These are phyloP conservation scores for Annulohypoxylon bovei DNA, from an alignment of 495 filamentous ascomycete species.

Conservation along the genomic window DNA sequence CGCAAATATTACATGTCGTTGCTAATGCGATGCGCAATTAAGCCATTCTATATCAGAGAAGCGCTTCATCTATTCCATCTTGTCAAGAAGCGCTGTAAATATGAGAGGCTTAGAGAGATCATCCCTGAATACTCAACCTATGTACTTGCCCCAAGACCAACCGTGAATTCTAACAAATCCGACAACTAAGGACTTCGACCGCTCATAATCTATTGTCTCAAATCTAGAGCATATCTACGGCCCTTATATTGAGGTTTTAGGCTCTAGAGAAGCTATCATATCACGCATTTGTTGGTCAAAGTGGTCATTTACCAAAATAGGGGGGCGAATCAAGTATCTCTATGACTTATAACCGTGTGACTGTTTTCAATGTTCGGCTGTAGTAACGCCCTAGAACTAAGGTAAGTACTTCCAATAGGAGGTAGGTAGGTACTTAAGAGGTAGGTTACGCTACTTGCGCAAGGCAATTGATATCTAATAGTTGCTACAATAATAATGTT, in stretches of 20 bases:
- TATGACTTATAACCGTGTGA: no score
- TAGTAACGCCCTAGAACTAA: no score
- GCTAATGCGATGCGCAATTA: background rate
- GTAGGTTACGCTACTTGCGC: background rate
- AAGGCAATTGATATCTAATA: background rate
- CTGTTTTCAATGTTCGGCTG: no score
- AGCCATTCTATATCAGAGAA: no score
- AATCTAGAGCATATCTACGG: background rate
- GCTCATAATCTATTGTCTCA: background rate
- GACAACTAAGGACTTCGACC: background rate
- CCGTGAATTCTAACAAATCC: background rate
- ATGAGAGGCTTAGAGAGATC: no score
- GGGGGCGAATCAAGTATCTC: no score
- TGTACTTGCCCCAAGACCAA: background rate
- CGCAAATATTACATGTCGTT: background rate
- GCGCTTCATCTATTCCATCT: no score
- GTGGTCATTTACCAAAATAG: no score
- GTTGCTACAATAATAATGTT: background rate
- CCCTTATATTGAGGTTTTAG: background rate
- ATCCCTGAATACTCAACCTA: background rate
- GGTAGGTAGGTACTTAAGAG: no score
- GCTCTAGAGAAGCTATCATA: background rate
- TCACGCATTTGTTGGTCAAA: background rate
- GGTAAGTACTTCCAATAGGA: no score
- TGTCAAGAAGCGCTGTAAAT: background rate